Evolutionary conservation across 352 stramenopile genomes (phyloP), one percentile per base, ranked within the genome.

Genomic region (Thraustochytrium striatum): DNA sequence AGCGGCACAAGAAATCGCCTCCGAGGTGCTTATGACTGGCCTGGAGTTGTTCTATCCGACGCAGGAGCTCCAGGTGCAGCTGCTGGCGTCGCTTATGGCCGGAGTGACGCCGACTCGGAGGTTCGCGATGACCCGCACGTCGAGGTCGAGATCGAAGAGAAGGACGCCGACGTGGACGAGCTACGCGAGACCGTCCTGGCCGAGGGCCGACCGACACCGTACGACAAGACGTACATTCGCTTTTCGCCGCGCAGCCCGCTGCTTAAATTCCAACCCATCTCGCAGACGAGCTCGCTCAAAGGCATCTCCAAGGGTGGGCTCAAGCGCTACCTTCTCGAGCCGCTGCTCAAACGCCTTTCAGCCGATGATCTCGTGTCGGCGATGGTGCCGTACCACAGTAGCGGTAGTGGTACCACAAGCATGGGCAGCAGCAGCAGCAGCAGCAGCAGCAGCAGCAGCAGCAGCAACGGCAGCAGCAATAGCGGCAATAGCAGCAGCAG

Each of bases 21-120:
- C 88, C 2, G 75, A 82, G 1, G 86, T 86, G 0, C 83, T 96
- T 1, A 90, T 94, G 84, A 78, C 91, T 5, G 90, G 88, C 0
- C 87, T 95, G 25, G 91, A 97, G 33, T 43, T 97, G 0, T 95
- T 97, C 61, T 94, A 94, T 53, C 87, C 91, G 9, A 93, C 87
- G 25, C 84, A 85, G 58, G 92, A 85, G 65, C 83, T 89, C 44
- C 87, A 92, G 61, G 72, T 85, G 1, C 81, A 87, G 38, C 84
- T 96, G 3, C 86, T 92, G 33, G 82, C 90, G 19, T 82, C 80
- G 1, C 78, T 88, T 19, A 35, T 86, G 44, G 65, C 78, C 36
- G 79, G 55, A 47, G n/a, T n/a, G n/a, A n/a, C n/a, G n/a, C n/a
- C n/a, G n/a, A n/a, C n/a, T n/a, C n/a, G n/a, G n/a, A n/a, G n/a